Evolutionary conservation across 106 monocot genomes (phyloP), one percentile per base, ranked within the genome.

Genomic region (Amphibolis antarctica): DNA sequence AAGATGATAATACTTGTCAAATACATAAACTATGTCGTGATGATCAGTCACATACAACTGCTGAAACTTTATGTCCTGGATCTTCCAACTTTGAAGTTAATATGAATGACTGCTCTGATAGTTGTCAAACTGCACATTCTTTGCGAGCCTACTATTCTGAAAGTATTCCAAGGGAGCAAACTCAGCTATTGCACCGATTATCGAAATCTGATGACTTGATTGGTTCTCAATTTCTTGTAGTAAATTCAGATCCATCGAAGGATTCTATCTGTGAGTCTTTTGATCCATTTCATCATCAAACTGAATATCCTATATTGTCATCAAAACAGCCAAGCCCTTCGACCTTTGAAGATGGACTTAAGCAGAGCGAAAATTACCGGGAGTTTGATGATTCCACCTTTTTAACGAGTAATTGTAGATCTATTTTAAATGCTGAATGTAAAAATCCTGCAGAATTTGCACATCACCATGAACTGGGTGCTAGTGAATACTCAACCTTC

Each of bases 151-250:
- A 77, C 66, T 79, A 86, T 25, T 94, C 94, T 45, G 89, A 86
- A 66, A 79, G 73, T 63, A 82, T 89, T 42, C 89, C 89, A 30
- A 76, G 86, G 57, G 78, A 82, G 59, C 83, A 81, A 69, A 61
- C 66, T 29, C 83, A 76, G 70, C 53, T 66, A 19, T 19, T 75
- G 49, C 76, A 82, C 72, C 81, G 89, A 45, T 67, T 84, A 42
- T 94, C 94, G 24, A 94, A 94, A 76, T 94, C 94, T 59, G 71
- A 93, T 67, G 82, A 88, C 74, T 74, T 75, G 62, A 74, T 82
- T 71, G 74, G 60, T 27, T 75, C 94, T 67, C 83, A 86, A 53
- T 76, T 61, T 69, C 52, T 86, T 24, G 71, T 84, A 66, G 64
- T 72, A 62, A 77, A 88, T 21, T 69, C 80, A 58, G 67, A 49